phyloP scores from a whole-genome alignment of 2,329 filamentous ascomycete genomes.

The Clonostachys chloroleuca region DNA sequence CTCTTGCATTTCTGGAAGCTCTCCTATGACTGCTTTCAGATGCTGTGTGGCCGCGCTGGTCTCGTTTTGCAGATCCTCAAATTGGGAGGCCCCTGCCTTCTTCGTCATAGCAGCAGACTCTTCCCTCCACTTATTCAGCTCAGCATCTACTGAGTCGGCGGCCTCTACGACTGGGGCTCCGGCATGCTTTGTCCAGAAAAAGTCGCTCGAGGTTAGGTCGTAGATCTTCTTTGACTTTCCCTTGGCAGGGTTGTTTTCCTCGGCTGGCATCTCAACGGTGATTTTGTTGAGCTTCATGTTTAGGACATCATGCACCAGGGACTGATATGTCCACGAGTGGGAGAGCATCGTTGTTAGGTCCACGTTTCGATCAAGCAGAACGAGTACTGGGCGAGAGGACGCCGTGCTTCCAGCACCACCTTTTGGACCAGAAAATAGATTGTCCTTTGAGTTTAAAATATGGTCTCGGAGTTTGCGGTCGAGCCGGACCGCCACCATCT shows the following conservation, averaged over 20 bases:
- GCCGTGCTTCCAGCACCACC: slow-evolving; percentile 56
- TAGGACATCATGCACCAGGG: slow-evolving; percentile 65
- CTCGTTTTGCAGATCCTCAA: slow-evolving; percentile 90
- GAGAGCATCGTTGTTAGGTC: slow-evolving; percentile 98
- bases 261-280: slow-evolving; percentile 78
- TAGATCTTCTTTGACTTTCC: slow-evolving; percentile 83
- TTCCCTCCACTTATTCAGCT: slow-evolving; percentile 91
- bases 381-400: slow-evolving; percentile 78
- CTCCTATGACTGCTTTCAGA: slow-evolving; percentile 89
- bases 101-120: slow-evolving; percentile 92
- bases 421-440: slow-evolving; percentile 76
- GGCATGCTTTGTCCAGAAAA: slow-evolving; percentile 95
- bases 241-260: slow-evolving; percentile 71
- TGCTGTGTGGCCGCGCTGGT: slow-evolving; percentile 87
- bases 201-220: slow-evolving; percentile 84
- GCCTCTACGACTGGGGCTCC: slow-evolving; percentile 90
- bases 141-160: slow-evolving; percentile 91
- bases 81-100: slow-evolving; percentile 87
- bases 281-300: slow-evolving; percentile 77
- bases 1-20: slow-evolving; percentile 87
- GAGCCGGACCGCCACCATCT: slow-evolving; percentile 89
- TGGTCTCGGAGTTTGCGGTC: slow-evolving; percentile 96
- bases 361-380: slow-evolving; percentile 92
- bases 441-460: slow-evolving; percentile 95
- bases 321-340: slow-evolving; percentile 81